These are phyloP conservation scores for Lyophyllum atratum DNA, from an alignment of 768 basidiomycete genomes.

Conservation along the genomic window DNA sequence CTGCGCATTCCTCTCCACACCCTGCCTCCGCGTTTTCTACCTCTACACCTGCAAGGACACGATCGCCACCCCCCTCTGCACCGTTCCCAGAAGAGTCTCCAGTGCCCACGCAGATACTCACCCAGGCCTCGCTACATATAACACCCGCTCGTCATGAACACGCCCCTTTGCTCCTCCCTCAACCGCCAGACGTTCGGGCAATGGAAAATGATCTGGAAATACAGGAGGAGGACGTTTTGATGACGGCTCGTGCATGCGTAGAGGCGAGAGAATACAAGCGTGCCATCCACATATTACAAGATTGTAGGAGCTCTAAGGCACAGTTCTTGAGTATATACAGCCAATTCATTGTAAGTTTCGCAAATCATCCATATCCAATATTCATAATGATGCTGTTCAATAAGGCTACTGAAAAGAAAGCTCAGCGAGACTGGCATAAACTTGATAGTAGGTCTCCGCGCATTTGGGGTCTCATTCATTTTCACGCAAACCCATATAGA, in stretches of 20 bases:
- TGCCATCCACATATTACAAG: slow-evolving; percentile 62
- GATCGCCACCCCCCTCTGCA: slow-evolving; percentile 39
- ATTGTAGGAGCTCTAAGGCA: slow-evolving; percentile 71
- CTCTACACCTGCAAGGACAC: slow-evolving; percentile 57
- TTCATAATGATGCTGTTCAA: background rate
- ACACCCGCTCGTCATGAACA: slow-evolving; percentile 34
- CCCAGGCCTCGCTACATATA: slow-evolving; percentile 27
- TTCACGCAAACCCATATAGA: slow-evolving; percentile 37
- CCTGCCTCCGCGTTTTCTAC: slow-evolving; percentile 47
- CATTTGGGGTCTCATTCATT: background rate
- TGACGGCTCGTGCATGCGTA: slow-evolving; percentile 72
- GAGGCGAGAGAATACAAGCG: slow-evolving; percentile 79
- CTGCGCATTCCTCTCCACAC: slow-evolving; percentile 22
- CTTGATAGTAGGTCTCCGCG: slow-evolving; percentile 59
- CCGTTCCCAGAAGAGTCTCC: slow-evolving; percentile 40
- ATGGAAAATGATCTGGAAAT: slow-evolving; percentile 50
- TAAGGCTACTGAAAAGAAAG: slow-evolving; percentile 83
- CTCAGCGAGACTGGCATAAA: slow-evolving; percentile 84
- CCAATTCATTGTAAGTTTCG: slow-evolving; percentile 74
- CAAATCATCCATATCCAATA: slow-evolving; percentile 6
- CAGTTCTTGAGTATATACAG: slow-evolving; percentile 80
- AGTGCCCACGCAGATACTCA: slow-evolving; percentile 30
- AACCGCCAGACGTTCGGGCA: slow-evolving; percentile 32
- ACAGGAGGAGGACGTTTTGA: slow-evolving; percentile 72
- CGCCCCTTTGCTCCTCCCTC: slow-evolving; percentile 33